phyloP scores from a whole-genome alignment of 805 yeast genomes.

The Metschnikowia kunwiensis region DNA sequence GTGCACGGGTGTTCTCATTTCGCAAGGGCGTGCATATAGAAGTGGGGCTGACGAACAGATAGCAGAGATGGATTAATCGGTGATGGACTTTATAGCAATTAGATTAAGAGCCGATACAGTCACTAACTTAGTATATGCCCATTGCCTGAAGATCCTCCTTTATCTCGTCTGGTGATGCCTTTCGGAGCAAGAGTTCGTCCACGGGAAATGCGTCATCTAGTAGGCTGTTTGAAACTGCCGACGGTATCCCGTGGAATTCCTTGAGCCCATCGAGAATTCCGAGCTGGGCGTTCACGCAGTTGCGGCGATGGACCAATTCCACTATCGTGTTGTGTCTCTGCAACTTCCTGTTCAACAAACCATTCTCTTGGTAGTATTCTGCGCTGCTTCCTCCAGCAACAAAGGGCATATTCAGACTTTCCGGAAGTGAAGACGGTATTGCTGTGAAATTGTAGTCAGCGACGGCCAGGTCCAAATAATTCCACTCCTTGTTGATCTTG shows the following conservation, averaged over 20 bases:
- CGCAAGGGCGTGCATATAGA: too few relatives aligned
- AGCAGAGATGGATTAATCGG: too few relatives aligned
- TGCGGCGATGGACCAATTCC: constrained; percentile 60
- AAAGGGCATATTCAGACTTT: constrained; percentile 10
- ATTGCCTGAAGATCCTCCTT: constrained; percentile 67
- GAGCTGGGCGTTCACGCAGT: constrained; percentile 63
- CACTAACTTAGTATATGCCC: constrained; percentile 42
- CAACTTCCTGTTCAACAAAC: constrained; percentile 31
- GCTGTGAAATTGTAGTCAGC: constrained; percentile 50
- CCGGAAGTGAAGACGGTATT: constrained; percentile 27
- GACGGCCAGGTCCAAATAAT: constrained; percentile 68
- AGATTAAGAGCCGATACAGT: too few relatives aligned
- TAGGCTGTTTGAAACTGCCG: constrained; percentile 52
- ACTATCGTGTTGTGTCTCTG: constrained; percentile 35
- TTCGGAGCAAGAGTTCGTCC: constrained; percentile 44
- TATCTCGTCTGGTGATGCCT: constrained; percentile 70
- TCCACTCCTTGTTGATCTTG: constrained; percentile 82
- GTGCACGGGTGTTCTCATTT: constrained; percentile 11
- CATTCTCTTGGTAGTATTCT: constrained; percentile 18
- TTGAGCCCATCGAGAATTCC: constrained; percentile 67
- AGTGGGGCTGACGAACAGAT: too few relatives aligned
- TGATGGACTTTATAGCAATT: too few relatives aligned
- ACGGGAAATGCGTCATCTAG: constrained; percentile 19
- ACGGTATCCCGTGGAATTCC: constrained; percentile 75
- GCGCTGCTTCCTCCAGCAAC: constrained; percentile 19